A percentile compares a stretch with the other conserved stretches of the same genome.
Conservation (phyloP, 768 basidiomycete species). For the Fomitopsis serialis region DNA sequence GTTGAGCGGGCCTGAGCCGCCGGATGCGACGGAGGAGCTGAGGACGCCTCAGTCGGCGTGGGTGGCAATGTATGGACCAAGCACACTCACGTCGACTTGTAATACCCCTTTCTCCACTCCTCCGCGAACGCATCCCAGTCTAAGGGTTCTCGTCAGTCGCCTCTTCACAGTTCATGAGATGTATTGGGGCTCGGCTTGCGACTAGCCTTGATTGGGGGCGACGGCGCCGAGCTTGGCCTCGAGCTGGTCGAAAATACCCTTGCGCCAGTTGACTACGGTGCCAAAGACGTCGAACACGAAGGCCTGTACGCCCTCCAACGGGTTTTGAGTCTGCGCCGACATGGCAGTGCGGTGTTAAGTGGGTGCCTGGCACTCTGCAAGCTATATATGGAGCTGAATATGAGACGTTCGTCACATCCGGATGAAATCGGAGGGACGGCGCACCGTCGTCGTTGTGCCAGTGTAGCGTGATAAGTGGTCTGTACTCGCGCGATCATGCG, state of each 20-base stretch:
- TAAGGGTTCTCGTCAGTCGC: neutral
- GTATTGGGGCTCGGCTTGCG: neutral
- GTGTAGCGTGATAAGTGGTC: too few species aligned
- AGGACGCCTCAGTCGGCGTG: neutral
- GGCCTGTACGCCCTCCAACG: slow-evolving; percentile 18
- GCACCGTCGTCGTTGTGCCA: too few species aligned
- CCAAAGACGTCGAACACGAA: slow-evolving; percentile 27
- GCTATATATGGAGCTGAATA: too few species aligned
- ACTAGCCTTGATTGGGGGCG: slow-evolving; percentile 3
- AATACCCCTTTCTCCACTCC: slow-evolving; percentile 54
- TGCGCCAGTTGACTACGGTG: slow-evolving; percentile 28
- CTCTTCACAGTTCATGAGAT: neutral
- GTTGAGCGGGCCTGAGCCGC: slow-evolving; percentile 42
- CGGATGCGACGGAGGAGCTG: slow-evolving; percentile 30
- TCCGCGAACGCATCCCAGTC: slow-evolving; percentile 47
- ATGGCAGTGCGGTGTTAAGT: too few species aligned
- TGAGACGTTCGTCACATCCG: too few species aligned
- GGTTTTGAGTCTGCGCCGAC: neutral
- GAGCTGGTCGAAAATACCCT: slow-evolving; percentile 14
- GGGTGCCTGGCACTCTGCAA: too few species aligned
- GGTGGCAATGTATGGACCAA: neutral
- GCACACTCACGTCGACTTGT: slow-evolving; percentile 36
- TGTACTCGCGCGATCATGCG: too few species aligned
- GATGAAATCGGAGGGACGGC: too few species aligned
- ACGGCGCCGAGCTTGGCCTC: neutral